These are phyloP conservation scores for Kwoniella heveanensis DNA, from an alignment of 768 basidiomycete genomes.

Conservation along the genomic window DNA sequence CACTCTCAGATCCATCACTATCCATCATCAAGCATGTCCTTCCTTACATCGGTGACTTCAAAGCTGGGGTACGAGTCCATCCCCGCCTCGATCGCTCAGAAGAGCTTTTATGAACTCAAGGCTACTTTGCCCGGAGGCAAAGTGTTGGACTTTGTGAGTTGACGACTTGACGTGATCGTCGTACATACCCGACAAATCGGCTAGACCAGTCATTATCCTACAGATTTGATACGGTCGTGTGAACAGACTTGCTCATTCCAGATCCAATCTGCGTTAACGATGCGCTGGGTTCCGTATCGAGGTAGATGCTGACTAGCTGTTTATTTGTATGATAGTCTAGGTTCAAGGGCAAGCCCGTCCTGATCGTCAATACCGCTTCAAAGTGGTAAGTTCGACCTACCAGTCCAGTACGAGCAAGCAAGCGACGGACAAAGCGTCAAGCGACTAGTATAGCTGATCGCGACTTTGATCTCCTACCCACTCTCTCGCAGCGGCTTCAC, in stretches of 20 bases:
- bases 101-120: constrained; percentile 53
- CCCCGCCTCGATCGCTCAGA: constrained; percentile 28
- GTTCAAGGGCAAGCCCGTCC: constrained; percentile 55
- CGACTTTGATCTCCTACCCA: too few relatives aligned
- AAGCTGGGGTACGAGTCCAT: constrained; percentile 50
- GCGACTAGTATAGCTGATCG: too few relatives aligned
- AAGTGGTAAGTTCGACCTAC: constrained; percentile 57
- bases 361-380: constrained; percentile 57
- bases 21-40: not conserved
- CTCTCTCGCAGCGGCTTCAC: constrained; percentile 56
- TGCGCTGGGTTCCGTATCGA: too few relatives aligned
- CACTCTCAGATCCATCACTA: not conserved
- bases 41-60: constrained; percentile 17
- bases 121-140: constrained; percentile 46
- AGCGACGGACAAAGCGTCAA: too few relatives aligned
- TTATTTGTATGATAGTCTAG: constrained; percentile 18
- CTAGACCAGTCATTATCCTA: too few relatives aligned
- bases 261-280: too few relatives aligned
- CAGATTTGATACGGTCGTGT: too few relatives aligned
- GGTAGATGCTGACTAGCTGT: too few relatives aligned
- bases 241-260: too few relatives aligned
- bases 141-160: constrained; percentile 45
- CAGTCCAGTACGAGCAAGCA: too few relatives aligned
- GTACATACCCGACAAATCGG: too few relatives aligned
- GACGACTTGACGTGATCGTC: not conserved